Base-by-base conservation (phyloP, 129 eudicot genomes). In the Glebionis coronaria region DNA sequence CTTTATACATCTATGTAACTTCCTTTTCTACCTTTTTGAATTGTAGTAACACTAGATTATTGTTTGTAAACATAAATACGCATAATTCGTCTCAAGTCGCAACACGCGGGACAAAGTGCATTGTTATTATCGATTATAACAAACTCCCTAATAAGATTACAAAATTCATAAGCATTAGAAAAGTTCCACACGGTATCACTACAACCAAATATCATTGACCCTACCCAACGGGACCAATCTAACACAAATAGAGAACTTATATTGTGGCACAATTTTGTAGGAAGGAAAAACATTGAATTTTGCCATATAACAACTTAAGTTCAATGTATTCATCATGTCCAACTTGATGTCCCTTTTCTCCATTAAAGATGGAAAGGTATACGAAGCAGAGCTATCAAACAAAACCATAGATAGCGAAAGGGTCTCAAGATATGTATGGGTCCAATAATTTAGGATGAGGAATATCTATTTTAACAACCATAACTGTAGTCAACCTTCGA, bases 351-450 rank as follows among this genome's bases (percentile, higher is more conserved):
- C 74, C 67, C 69, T 51, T 51, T 58, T 64, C 27, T 18, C 56
- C 63, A 67, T 68, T 67, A 75, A 49, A 67, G 49, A 75, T 50
- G 79, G 74, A 61, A 61, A 61, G 27, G 25, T 6, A 45, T 0
- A 28, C 21, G 46, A 75, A 67, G 63, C n/a, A n/a, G 69, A 74
- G 69, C 79, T 75, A 75, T 75, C 79, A 75, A 75, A 67, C 80
- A 75, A 68, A 60, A 60, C 25, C 28, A 75, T 67, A 67, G 70
- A 68, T 46, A 61, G 67, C 16, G 74, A 68, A 68, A 75, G 71
- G 71, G 57, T 73, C 57, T 73, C 65, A 44, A 73, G 42, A 29
- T 49, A 58, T 29, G 12, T 49, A 58, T 29, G 12, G 47, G 31
- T 61, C 58, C 67, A 58, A 68, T 61, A 50, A 75, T 68, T 42